Percentiles rank a stretch among this genome's conserved stretches.
phyloP scores from a whole-genome alignment of 768 basidiomycete species.

The Suillus plorans region DNA sequence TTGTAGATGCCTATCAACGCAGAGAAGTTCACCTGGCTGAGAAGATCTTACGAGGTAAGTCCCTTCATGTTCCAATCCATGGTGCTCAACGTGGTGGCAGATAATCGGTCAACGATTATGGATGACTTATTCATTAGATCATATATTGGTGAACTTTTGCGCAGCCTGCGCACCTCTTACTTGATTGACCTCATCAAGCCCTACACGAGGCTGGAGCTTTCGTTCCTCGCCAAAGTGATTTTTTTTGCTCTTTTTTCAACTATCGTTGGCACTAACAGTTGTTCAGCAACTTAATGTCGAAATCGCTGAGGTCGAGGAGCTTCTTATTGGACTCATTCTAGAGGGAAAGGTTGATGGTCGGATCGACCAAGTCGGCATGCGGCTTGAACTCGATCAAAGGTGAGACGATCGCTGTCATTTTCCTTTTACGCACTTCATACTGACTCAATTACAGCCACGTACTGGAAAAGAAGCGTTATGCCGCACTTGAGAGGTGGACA shows the following conservation, averaged over 20 bases:
- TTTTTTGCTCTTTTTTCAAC: not conserved
- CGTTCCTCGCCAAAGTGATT: constrained; percentile 86
- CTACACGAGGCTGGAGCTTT: constrained; percentile 90
- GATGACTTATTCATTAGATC: constrained; percentile 90
- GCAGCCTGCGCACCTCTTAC: constrained; percentile 92
- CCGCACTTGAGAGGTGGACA: constrained; percentile 80
- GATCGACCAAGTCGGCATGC: constrained; percentile 95
- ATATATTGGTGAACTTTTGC: constrained; percentile 96
- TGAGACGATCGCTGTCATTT: constrained; percentile 35
- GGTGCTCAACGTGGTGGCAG: constrained; percentile 38
- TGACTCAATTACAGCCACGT: constrained; percentile 61
- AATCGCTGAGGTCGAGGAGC: constrained; percentile 87
- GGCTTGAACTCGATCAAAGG: constrained; percentile 89
- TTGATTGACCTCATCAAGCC: constrained; percentile 98
- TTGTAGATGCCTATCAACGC: constrained; percentile 95
- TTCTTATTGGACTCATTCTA: constrained; percentile 89
- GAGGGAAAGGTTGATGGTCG: constrained; percentile 97
- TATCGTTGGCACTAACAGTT: constrained; percentile 2
- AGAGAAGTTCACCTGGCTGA: constrained; percentile 98
- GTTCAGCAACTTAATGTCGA: constrained; percentile 93
- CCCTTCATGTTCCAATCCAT: not conserved
- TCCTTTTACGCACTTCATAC: constrained; percentile 2
- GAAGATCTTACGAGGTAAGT: constrained; percentile 83
- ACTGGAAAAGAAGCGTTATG: constrained; percentile 83
- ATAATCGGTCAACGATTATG: constrained; percentile 94